Base-by-base conservation (phyloP, 768 basidiomycete species). In the Trametes cinnabarina region DNA sequence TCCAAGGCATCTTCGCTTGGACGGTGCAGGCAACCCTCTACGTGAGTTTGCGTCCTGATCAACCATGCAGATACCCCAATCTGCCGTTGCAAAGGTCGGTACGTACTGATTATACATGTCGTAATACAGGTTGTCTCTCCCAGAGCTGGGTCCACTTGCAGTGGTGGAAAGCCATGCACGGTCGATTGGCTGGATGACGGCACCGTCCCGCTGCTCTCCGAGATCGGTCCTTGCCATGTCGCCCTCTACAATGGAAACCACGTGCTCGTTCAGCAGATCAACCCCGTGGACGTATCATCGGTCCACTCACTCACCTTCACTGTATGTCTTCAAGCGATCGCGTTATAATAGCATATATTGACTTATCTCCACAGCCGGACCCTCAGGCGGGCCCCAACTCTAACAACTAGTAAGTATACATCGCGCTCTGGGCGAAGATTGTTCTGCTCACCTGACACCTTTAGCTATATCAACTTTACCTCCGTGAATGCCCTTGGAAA, bases 151-250 rank as follows among this genome's bases (percentile, higher is more conserved):
- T 73, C 78, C 11, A 72, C 71, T 22, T 88, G 85, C 67, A 72
- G 72, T 37, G 88, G 74, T 23, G 84, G 82, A 11, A 69, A 82
- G 60, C 59, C 78, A 6, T 87, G 85, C 70, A 69, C 67, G 0
- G 77, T 90, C 7, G 55, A 74, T 43, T 91, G 87, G 88, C 57
- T 82, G 1, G 88, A 92, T 53, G 75, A 91, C 60, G 88, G 88
- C 17, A 37, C 58, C 10, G 35, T 54, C 1, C 88, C 89, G 3
- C 68, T 82, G 17, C 61, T 81, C n/a, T 40, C 72, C 6, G 56
- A 65, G 32, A 78, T 90, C 47, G 86, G 87, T 3, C 67, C 79
- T 0, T 78, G 80, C 49, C 71, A 72, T 3, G 77, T 87, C 51
- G 85, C 75, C 1, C 70, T 92, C 30, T 90, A 81, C 61, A 77